Conservation (phyloP, 2,329 filamentous ascomycete species). For the Lasiodiplodia theobromae region DNA sequence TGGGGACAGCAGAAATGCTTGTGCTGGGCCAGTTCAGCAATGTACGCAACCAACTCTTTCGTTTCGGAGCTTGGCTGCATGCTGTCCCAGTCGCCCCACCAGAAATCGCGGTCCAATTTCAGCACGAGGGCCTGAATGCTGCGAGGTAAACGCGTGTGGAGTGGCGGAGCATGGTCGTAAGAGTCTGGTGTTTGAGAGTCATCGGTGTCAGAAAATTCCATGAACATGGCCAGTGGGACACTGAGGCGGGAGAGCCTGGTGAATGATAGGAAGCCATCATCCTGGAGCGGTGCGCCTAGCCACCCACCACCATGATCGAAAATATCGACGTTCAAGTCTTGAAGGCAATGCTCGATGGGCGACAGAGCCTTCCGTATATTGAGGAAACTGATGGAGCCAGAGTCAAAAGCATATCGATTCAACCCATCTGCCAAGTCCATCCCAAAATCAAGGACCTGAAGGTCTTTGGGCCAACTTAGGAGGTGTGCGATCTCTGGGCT, state of each 20-base stretch:
- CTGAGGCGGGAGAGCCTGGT: not conserved
- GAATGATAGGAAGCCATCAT: not conserved
- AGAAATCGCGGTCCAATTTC: not conserved
- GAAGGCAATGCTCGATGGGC: not conserved
- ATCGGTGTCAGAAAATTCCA: not conserved
- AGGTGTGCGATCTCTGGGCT: not conserved
- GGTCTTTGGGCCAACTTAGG: not conserved
- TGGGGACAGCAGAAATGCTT: not conserved
- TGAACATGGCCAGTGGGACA: not conserved
- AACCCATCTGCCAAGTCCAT: not conserved
- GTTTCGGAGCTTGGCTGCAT: not conserved
- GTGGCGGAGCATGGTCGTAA: not conserved
- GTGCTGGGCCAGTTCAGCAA: not conserved
- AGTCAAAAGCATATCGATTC: slow-evolving; percentile 1
- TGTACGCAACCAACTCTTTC: not conserved
- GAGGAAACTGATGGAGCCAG: not conserved
- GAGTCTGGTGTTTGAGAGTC: not conserved
- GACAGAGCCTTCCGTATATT: not conserved
- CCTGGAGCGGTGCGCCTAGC: not conserved
- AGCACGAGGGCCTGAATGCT: not conserved
- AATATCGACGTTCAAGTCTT: not conserved
- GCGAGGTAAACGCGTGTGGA: not conserved
- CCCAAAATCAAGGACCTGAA: not conserved
- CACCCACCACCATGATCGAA: not conserved
- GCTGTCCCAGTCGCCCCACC: not conserved